Percentiles rank a stretch among this genome's conserved stretches.
These are phyloP conservation scores for Torulaspora indica DNA, from an alignment of 805 yeast genomes.

Conservation along the genomic window DNA sequence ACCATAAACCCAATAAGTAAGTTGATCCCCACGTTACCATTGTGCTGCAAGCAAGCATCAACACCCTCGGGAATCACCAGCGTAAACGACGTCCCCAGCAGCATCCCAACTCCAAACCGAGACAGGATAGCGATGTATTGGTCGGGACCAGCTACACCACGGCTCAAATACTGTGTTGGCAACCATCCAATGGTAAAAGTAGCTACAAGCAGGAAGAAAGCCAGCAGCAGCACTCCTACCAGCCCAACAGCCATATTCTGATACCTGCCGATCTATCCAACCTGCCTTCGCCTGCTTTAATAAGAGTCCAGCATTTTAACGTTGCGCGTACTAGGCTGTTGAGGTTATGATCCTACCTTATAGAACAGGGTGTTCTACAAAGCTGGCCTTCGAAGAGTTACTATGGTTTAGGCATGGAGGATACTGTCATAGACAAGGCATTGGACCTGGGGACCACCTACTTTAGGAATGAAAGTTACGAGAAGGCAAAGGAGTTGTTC, in stretches of 20 bases:
- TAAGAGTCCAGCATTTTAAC: background rate
- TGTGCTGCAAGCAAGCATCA: conserved; percentile 36
- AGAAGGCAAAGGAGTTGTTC: conserved; percentile 28
- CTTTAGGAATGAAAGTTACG: conserved; percentile 25
- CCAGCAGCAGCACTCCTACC: conserved; percentile 18
- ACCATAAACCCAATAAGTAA: conserved; percentile 47
- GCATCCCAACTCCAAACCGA: conserved; percentile 51
- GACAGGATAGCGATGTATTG: conserved; percentile 38
- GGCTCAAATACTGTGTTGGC: conserved; percentile 25
- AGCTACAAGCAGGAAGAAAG: conserved; percentile 19
- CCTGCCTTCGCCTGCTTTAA: background rate
- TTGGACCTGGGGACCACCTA: conserved; percentile 28
- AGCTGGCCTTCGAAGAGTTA: background rate
- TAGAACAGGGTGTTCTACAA: background rate
- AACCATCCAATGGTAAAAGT: conserved; percentile 32
- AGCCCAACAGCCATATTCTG: conserved; percentile 11
- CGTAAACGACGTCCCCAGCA: conserved; percentile 50
- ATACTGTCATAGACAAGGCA: conserved; percentile 28
- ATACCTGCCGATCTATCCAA: background rate
- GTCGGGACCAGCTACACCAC: conserved; percentile 12
- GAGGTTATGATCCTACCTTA: background rate
- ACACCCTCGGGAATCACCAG: conserved; percentile 58
- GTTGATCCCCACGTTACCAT: conserved; percentile 43
- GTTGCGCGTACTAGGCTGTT: background rate
- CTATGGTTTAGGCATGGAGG: conserved; percentile 13